These are phyloP conservation scores for Zymoseptoria tritici DNA, from an alignment of 2,329 filamentous ascomycete genomes.

Conservation along the genomic window DNA sequence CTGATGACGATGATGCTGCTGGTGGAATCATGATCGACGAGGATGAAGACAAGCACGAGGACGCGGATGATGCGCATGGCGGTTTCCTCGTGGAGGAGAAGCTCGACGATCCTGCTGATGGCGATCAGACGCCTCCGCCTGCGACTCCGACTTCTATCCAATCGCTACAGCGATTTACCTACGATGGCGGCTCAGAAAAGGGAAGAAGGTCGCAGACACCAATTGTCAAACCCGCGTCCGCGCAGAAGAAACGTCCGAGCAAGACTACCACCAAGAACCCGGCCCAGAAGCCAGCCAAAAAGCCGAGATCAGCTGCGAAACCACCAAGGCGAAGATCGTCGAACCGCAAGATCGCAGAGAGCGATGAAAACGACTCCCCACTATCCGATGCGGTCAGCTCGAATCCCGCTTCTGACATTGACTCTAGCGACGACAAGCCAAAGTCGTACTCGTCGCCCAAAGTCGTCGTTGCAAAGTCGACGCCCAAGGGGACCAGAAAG, in stretches of 20 bases:
- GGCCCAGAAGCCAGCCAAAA: conserved; percentile 1
- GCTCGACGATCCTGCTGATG: background rate
- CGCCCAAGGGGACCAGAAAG: background rate
- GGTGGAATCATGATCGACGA: conserved; percentile 25
- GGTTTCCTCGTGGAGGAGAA: conserved; percentile 27
- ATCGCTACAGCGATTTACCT: background rate
- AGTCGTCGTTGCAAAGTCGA: conserved; percentile 19
- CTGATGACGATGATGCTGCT: conserved; percentile 13
- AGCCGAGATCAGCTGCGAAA: conserved; percentile 4
- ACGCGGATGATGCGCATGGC: conserved; percentile 31
- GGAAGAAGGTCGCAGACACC: background rate
- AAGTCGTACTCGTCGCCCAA: conserved; percentile 12
- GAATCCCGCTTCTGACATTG: background rate
- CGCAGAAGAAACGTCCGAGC: background rate
- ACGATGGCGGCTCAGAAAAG: background rate
- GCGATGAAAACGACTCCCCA: conserved; percentile 3
- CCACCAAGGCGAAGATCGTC: conserved; percentile 1
- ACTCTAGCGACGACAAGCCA: conserved; percentile 1
- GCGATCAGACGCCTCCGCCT: background rate
- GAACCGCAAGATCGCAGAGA: background rate
- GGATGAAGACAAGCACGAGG: conserved; percentile 20
- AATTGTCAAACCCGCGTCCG: background rate
- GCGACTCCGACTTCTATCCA: background rate
- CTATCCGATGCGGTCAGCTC: conserved; percentile 1
- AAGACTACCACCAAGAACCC: conserved; percentile 1